These are phyloP conservation scores for Citrus sinensis DNA, from an alignment of 345 rosid species.

Conservation along the genomic window DNA sequence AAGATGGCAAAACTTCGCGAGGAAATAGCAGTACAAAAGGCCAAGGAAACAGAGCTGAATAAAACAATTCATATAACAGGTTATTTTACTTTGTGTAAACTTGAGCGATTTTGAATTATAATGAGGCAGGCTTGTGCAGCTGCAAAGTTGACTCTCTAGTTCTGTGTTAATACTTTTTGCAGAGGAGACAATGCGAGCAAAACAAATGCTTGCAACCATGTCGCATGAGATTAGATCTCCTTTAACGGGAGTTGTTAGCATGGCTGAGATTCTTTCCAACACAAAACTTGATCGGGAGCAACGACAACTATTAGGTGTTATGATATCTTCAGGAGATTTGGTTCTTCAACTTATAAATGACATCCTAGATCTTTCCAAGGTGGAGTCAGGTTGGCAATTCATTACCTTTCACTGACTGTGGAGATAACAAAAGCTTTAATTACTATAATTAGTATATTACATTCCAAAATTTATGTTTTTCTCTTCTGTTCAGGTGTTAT, in stretches of 20 bases:
- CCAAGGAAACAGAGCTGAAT: conserved; percentile 91
- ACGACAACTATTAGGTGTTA: conserved; percentile 67
- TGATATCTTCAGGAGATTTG: conserved; percentile 95
- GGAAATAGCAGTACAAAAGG: conserved; percentile 93
- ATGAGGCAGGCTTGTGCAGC: conserved; percentile 1
- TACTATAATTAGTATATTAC: not conserved
- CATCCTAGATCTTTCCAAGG: conserved; percentile 97
- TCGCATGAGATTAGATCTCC: conserved; percentile 99
- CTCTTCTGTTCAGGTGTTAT: conserved; percentile 51
- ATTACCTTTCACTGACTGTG: not conserved
- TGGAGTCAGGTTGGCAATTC: conserved; percentile 69
- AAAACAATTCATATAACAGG: conserved; percentile 98
- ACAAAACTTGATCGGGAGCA: conserved; percentile 80
- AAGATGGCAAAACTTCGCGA: conserved; percentile 85
- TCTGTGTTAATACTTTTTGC: conserved; percentile 10
- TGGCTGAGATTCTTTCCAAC: conserved; percentile 90
- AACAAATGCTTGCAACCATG: conserved; percentile 97
- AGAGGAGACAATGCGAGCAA: conserved; percentile 99
- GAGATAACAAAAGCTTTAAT: not conserved
- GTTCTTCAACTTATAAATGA: conserved; percentile 94
- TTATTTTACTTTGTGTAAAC: conserved; percentile 13
- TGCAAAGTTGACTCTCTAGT: not conserved
- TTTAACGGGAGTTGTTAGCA: conserved; percentile 85
- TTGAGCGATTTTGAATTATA: not conserved
- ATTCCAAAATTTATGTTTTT: not conserved